Evolutionary conservation across 2,329 filamentous ascomycete species (phyloP), one percentile per base, ranked within the genome.

Genomic region (Chrysoporthe puriensis): DNA sequence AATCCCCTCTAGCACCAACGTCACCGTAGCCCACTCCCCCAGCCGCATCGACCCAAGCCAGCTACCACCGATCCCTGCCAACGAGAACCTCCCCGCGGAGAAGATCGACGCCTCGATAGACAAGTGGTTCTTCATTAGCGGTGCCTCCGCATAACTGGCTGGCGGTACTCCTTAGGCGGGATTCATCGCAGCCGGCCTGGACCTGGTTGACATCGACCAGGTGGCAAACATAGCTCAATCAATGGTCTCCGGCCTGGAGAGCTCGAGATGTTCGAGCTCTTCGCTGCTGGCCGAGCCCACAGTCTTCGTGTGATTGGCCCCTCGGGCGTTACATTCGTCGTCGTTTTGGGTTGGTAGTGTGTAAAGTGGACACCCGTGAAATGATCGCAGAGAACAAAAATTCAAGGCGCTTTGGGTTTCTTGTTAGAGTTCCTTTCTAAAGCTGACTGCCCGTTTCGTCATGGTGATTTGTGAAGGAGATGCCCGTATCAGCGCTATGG

Each of bases 101-200:
- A 94, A 95, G 77, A 97, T 99, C 76, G 96, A 99, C 79, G 88
- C 89, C 79, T 96, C 91, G 82, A 97, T 98, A 79, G 96, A 99
- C 89, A 99, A 99, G 90, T 99, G 96, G 96, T 99, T 99, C 91
- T 99, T 98, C 90, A 99, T 99, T 83, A 97, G 94, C 81, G 96
- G 96, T 82, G 96, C 96, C 78, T 93, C 94, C 75, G 86, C 91
- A 76, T 95, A 92, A 62, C 52, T 62, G 64, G 43, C 21, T 14
- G 32, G 68, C 42, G 70, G 71, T 74, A 74, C 36, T 18, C 18
- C 11, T 40, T n/a, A 14, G 42, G 34, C 26, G 56, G 46, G 13
- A 46, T 34, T 5, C 21, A 4, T 16, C 26, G 16, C 26, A 21
- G 26, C 43, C 46, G 26, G 32, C 16, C 44, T 50, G 7, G 16